phyloP scores from a whole-genome alignment of 192 early-diverging fungal genomes.

The Coemansia sp. region DNA sequence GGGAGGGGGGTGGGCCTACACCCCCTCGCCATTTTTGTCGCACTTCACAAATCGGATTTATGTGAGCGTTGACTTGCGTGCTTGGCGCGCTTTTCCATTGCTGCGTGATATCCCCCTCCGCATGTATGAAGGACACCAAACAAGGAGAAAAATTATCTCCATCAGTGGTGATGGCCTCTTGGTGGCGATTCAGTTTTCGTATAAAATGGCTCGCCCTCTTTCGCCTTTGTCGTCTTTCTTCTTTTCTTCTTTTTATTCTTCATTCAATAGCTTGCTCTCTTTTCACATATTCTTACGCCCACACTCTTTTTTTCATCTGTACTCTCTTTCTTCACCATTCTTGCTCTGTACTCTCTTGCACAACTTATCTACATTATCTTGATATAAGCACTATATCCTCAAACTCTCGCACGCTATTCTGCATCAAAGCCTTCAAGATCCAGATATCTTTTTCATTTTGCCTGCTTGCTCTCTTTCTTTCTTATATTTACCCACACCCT shows the following conservation, averaged over 20 bases:
- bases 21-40: not conserved
- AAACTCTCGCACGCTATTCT: constrained; percentile 3
- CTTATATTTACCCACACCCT: not conserved
- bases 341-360: constrained; percentile 12
- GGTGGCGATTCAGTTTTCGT: not conserved
- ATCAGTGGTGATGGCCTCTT: not conserved
- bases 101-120: not conserved
- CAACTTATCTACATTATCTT: constrained; percentile 13
- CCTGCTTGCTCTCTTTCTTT: not conserved
- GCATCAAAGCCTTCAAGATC: constrained; percentile 4
- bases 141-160: not conserved
- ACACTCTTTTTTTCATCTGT: constrained; percentile 9
- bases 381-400: not conserved
- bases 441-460: not conserved
- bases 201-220: not conserved
- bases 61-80: not conserved
- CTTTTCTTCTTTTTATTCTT: constrained; percentile 15
- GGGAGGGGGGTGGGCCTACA: not conserved
- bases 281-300: constrained; percentile 2
- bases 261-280: constrained; percentile 2
- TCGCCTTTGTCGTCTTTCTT: constrained; percentile 12
- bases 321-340: not conserved
- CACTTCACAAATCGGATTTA: constrained; percentile 2
- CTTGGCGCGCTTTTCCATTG: not conserved
- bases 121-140: not conserved